A percentile compares a stretch with the other conserved stretches of the same genome.
Evolutionary conservation across 148 eudicot species (phyloP).

Genomic region (Camellia sinensis): DNA sequence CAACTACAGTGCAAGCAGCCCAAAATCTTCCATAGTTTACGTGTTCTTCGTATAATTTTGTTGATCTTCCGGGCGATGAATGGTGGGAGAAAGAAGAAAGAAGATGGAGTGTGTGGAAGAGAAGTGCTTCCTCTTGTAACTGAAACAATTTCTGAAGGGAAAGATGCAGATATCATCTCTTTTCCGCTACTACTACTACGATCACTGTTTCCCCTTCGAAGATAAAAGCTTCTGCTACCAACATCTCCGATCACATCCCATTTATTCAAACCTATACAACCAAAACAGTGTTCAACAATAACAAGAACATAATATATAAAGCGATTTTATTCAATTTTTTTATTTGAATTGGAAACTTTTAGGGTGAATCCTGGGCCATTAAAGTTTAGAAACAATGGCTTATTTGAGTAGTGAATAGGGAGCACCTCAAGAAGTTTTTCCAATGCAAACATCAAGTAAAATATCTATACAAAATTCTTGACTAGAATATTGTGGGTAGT

Average conservation of each 20-base stretch:
- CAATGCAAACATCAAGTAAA: too few relatives aligned
- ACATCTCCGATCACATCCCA: slow-evolving; percentile 67
- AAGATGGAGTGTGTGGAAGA: slow-evolving; percentile 2
- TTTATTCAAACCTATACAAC: slow-evolving; percentile 54
- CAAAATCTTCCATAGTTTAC: slow-evolving; percentile 56
- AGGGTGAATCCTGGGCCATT: too few relatives aligned
- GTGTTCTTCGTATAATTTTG: slow-evolving; percentile 44
- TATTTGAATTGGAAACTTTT: too few relatives aligned
- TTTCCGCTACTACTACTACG: neutral
- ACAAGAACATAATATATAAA: neutral
- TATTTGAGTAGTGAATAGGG: too few relatives aligned
- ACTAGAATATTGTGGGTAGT: too few relatives aligned
- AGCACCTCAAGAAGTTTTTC: too few relatives aligned
- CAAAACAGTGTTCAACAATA: neutral
- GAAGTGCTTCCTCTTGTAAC: slow-evolving; percentile 8
- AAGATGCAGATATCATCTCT: slow-evolving; percentile 14
- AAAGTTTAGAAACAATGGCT: too few relatives aligned
- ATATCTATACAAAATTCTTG: too few relatives aligned
- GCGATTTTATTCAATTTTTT: too few relatives aligned
- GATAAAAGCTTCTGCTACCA: slow-evolving; percentile 82
- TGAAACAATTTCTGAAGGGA: slow-evolving; percentile 19
- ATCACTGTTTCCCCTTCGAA: slow-evolving; percentile 43
- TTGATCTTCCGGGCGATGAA: slow-evolving; percentile 31
- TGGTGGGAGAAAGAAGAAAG: slow-evolving; percentile 24
- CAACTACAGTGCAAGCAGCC: slow-evolving; percentile 54